Evolutionary conservation across 805 yeast genomes (phyloP).

Genomic region (Saccharomyces kudriavzevii): DNA sequence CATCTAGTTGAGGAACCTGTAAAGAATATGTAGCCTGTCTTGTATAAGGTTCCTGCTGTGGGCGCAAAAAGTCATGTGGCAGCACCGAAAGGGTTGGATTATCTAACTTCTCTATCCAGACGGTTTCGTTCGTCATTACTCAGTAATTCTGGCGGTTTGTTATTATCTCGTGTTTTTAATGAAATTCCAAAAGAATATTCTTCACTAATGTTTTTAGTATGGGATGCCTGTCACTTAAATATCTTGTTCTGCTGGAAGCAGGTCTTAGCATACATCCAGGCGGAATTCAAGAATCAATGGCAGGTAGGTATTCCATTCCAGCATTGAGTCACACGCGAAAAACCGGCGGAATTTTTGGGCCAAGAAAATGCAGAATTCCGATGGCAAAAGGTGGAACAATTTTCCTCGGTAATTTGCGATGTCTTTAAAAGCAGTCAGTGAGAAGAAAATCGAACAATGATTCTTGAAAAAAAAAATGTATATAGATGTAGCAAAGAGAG

Average conservation of each 20-base stretch:
- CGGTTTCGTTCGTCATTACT: conserved; percentile 2
- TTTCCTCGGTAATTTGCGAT: neutral
- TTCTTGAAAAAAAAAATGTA: neutral
- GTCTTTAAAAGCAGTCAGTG: neutral
- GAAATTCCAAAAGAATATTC: neutral
- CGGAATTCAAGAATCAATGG: neutral
- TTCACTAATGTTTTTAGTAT: neutral
- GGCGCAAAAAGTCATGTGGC: conserved; percentile 82
- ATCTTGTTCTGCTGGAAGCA: neutral
- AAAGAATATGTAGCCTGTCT: conserved; percentile 45
- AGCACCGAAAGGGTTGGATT: conserved; percentile 79
- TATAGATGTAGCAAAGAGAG: neutral
- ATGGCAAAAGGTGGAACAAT: neutral
- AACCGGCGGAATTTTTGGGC: neutral
- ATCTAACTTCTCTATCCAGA: conserved; percentile 62
- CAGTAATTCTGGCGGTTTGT: neutral
- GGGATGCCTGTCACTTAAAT: neutral
- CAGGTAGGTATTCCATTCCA: neutral
- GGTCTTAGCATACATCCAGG: neutral
- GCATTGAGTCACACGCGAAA: neutral
- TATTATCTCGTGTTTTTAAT: neutral
- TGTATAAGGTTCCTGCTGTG: conserved; percentile 56
- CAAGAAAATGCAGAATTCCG: neutral
- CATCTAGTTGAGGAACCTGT: conserved; percentile 26
- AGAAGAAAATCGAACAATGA: neutral